phyloP scores from a whole-genome alignment of 2,329 filamentous ascomycete genomes.

The Simplicillium aogashimaense region DNA sequence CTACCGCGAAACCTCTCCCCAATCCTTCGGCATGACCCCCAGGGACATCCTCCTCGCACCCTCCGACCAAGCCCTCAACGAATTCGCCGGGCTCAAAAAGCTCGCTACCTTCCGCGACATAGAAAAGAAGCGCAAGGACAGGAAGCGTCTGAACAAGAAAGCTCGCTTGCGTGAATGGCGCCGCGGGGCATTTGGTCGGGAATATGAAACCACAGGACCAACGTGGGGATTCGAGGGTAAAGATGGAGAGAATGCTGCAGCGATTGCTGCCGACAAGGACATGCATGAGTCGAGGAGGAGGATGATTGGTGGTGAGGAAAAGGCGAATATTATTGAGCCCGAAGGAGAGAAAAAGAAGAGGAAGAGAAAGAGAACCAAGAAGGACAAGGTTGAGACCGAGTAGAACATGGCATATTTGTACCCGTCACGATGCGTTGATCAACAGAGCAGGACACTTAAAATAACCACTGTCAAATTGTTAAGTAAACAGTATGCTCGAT shows the following conservation, averaged over 20 bases:
- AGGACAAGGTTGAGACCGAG: conserved; percentile 23
- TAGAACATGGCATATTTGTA: too few relatives aligned
- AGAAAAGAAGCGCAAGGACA: conserved; percentile 82
- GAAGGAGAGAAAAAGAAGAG: conserved; percentile 26
- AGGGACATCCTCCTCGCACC: conserved; percentile 85
- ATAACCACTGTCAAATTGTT: too few relatives aligned
- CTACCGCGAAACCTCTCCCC: conserved; percentile 89
- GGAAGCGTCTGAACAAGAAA: conserved; percentile 87
- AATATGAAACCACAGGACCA: conserved; percentile 45
- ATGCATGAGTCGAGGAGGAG: conserved; percentile 17
- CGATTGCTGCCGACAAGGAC: conserved; percentile 5
- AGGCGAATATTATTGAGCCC: conserved; percentile 16
- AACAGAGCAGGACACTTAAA: too few relatives aligned
- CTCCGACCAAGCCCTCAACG: conserved; percentile 75
- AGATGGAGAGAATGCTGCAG: conserved; percentile 16
- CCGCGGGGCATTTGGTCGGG: conserved; percentile 50
- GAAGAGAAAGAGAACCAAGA: conserved; percentile 43
- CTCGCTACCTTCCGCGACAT: conserved; percentile 79
- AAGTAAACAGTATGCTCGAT: too few relatives aligned
- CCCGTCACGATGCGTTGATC: too few relatives aligned
- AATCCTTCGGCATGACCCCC: conserved; percentile 79
- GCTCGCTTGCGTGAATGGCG: conserved; percentile 81
- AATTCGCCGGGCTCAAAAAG: conserved; percentile 91
- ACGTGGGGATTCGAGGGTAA: conserved; percentile 45
- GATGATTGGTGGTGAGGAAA: conserved; percentile 16